These are phyloP conservation scores for Moesziomyces aphidis DNA, from an alignment of 1,284 basidiomycete species.

Conservation along the genomic window DNA sequence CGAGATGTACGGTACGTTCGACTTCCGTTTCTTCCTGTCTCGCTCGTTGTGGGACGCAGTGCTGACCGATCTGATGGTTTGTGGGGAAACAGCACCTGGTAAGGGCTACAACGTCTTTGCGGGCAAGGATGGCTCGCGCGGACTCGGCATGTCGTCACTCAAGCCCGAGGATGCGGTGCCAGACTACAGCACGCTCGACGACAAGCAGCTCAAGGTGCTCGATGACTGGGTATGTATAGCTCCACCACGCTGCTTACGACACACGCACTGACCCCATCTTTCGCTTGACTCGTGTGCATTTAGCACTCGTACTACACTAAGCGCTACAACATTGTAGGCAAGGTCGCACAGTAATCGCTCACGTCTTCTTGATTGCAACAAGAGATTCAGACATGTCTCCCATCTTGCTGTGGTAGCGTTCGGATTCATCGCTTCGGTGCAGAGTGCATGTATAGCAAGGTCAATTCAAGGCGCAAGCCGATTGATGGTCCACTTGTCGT, in stretches of 20 bases:
- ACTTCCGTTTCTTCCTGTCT: not conserved
- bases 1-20: slow-evolving; percentile 81
- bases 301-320: slow-evolving; percentile 65
- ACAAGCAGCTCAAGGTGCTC: slow-evolving; percentile 82
- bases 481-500: slow-evolving; percentile 53
- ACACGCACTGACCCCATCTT: not conserved
- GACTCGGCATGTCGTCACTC: slow-evolving; percentile 78
- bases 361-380: too few relatives aligned
- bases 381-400: too few relatives aligned
- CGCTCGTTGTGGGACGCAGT: too few relatives aligned
- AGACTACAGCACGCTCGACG: slow-evolving; percentile 83
- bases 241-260: not conserved
- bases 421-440: too few relatives aligned
- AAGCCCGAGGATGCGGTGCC: slow-evolving; percentile 87
- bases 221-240: slow-evolving; percentile 78
- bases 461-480: slow-evolving; percentile 51
- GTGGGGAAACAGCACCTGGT: slow-evolving; percentile 36
- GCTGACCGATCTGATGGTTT: not conserved
- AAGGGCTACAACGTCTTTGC: slow-evolving; percentile 72
- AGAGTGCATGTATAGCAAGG: not conserved
- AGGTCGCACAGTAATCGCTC: slow-evolving; percentile 32
- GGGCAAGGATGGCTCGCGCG: slow-evolving; percentile 81
- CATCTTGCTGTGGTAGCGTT: too few relatives aligned
- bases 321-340: slow-evolving; percentile 67
- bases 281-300: not conserved